Percentiles rank a stretch among this genome's conserved stretches.
phyloP scores from a whole-genome alignment of 208 protist species.

The Phytomonas francai region DNA sequence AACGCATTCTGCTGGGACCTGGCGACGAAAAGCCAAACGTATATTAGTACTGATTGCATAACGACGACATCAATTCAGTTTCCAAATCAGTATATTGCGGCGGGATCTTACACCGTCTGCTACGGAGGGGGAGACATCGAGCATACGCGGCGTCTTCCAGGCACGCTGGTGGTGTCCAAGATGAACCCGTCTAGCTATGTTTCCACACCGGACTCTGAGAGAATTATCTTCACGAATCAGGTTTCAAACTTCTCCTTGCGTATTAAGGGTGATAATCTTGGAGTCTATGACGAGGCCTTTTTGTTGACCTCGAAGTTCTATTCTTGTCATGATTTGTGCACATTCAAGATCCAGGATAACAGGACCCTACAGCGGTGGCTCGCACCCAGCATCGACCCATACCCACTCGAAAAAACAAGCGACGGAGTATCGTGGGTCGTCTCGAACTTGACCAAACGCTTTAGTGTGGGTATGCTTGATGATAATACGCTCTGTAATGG shows the following conservation, averaged over 20 bases:
- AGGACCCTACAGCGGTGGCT: constrained; percentile 50
- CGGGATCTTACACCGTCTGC: constrained; percentile 74
- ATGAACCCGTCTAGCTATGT: constrained; percentile 62
- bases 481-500: constrained; percentile 49
- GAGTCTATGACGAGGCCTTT: constrained; percentile 45
- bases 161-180: constrained; percentile 34
- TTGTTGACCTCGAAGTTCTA: constrained; percentile 59
- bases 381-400: constrained; percentile 46
- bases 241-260: constrained; percentile 42
- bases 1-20: constrained; percentile 58
- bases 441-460: constrained; percentile 52
- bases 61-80: constrained; percentile 52
- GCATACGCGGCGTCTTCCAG: constrained; percentile 50
- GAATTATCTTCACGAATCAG: constrained; percentile 71
- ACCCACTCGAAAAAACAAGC: constrained; percentile 31
- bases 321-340: constrained; percentile 81
- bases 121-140: constrained; percentile 31
- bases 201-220: constrained; percentile 14
- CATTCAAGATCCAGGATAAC: constrained; percentile 36
- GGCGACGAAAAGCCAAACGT: constrained; percentile 21
- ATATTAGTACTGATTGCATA: constrained; percentile 54
- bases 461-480: constrained; percentile 48
- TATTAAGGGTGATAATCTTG: constrained; percentile 56
- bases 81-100: constrained; percentile 47
- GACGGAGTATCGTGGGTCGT: constrained; percentile 58